Evolutionary conservation across 257 asterid species (phyloP).

Genomic region (Penstemon davidsonii): DNA sequence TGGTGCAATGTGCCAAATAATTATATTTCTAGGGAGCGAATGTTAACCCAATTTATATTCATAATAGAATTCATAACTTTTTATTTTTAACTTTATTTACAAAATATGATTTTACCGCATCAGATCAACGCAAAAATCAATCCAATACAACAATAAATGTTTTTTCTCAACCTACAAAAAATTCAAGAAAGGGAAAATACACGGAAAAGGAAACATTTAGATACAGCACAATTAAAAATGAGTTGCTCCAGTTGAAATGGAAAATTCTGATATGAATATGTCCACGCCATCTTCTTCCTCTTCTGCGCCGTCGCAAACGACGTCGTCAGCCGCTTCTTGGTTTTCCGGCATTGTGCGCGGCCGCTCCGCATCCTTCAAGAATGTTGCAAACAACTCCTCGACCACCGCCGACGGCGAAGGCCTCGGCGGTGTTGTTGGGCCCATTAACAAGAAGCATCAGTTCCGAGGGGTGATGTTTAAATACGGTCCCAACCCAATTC

Average conservation of each 20-base stretch:
- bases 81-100: too few species aligned
- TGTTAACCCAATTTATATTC: too few species aligned
- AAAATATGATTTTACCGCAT: too few species aligned
- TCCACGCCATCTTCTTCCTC: conserved; percentile 51
- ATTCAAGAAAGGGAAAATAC: too few species aligned
- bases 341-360: conserved; percentile 83
- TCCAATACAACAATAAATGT: too few species aligned
- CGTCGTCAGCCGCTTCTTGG: conserved; percentile 66
- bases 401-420: conserved; percentile 33
- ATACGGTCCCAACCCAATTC: conserved; percentile 76
- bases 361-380: conserved; percentile 57
- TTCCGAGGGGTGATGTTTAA: conserved; percentile 83
- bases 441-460: conserved; percentile 70
- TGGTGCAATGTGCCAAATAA: too few species aligned
- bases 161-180: too few species aligned
- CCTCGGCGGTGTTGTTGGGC: conserved; percentile 50
- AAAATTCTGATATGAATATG: conserved; percentile 53
- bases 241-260: conserved; percentile 16
- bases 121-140: too few species aligned
- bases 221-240: too few species aligned
- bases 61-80: too few species aligned
- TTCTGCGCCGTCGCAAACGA: conserved; percentile 40
- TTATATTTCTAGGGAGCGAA: too few species aligned
- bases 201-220: too few species aligned
- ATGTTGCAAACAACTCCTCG: conserved; percentile 37